Base-by-base conservation (phyloP, 495 filamentous ascomycete genomes). In the Penicillium flavigenum region DNA sequence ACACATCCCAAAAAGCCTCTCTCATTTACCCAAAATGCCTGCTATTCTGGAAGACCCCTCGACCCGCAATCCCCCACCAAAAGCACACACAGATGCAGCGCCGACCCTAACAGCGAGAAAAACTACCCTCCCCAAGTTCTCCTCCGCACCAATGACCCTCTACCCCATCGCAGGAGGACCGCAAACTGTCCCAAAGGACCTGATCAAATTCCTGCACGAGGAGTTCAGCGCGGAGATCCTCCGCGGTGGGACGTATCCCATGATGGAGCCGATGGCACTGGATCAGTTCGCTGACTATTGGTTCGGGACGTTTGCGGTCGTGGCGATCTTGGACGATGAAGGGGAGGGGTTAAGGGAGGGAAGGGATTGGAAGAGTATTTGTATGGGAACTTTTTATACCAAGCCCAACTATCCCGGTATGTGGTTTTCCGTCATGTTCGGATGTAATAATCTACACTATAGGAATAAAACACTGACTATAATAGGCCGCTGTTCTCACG, bases 401-500 rank as follows among this genome's bases (percentile, higher is more conserved):
- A 97, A 96, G 77, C 92, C 94, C 38, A 98, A 98, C 77, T 98
- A 98, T 79, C 94, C 94, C 16, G 94, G 94, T 71, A 79, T 86
- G 62, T 90, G 80, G 64, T 86, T 83, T 64, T 47, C 32, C 4
- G 11, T 16, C 34, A 10, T 14, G 39, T 38, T 36, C 47, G 19
- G 20, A 27, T n/a, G 16, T 8, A 3, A 26, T 0, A 24, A 26
- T 26, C n/a, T 7, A 9, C 4, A 22, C 16, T 6, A 26, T 41
- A 27, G 14, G 19, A 22, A n/a, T 24, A 8, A n/a, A 20, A 27
- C 45, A 36, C 55, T 68, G 46, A 63, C 54, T 20, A 31, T 17
- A 5, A 36, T 45, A 79, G 76, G 76, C 22, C 76, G 76, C 17
- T 79, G 76, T 62, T 79, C 76, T 9, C 94, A 98, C 66, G 84